Percentiles rank a stretch among this genome's conserved stretches.
Conservation (phyloP, 2,329 filamentous ascomycete genomes). For the Paecilomyces dactylethromorphus region DNA sequence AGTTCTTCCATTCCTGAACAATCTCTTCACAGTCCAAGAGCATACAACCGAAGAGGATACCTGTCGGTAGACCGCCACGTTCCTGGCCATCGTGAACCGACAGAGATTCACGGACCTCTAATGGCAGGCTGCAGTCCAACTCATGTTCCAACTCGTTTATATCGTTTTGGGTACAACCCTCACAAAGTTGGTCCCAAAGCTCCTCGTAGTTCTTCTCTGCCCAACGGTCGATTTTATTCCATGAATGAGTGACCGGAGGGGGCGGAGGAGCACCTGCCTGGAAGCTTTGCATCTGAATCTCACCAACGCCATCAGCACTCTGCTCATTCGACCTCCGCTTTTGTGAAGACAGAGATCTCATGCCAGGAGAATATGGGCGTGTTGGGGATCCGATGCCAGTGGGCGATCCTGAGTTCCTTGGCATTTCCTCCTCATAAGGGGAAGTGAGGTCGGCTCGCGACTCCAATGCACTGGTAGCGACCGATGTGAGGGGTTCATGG, state of each 20-base stretch:
- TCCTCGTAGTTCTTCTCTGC: constrained; percentile 92
- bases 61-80: constrained; percentile 81
- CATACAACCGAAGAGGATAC: constrained; percentile 91
- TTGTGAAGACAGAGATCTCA: constrained; percentile 69
- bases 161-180: constrained; percentile 88
- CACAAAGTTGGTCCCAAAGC: constrained; percentile 85
- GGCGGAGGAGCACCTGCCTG: constrained; percentile 84
- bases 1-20: constrained; percentile 94
- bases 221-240: constrained; percentile 92
- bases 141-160: constrained; percentile 95
- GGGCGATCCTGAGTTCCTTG: constrained; percentile 50
- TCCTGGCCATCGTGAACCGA: constrained; percentile 95
- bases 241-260: constrained; percentile 81
- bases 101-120: constrained; percentile 88
- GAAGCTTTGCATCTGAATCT: constrained; percentile 96
- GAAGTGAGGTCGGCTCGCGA: constrained; percentile 78
- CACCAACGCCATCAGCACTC: constrained; percentile 65
- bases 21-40: constrained; percentile 97
- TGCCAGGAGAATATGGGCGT: constrained; percentile 81
- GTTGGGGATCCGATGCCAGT: constrained; percentile 50
- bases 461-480: constrained; percentile 78
- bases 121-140: constrained; percentile 85
- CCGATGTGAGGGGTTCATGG: constrained; percentile 74
- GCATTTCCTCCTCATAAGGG: constrained; percentile 68
- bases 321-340: constrained; percentile 53